These are phyloP conservation scores for Stephanodiscus minutulus DNA, from an alignment of 108 stramenopile genomes.

Conservation along the genomic window DNA sequence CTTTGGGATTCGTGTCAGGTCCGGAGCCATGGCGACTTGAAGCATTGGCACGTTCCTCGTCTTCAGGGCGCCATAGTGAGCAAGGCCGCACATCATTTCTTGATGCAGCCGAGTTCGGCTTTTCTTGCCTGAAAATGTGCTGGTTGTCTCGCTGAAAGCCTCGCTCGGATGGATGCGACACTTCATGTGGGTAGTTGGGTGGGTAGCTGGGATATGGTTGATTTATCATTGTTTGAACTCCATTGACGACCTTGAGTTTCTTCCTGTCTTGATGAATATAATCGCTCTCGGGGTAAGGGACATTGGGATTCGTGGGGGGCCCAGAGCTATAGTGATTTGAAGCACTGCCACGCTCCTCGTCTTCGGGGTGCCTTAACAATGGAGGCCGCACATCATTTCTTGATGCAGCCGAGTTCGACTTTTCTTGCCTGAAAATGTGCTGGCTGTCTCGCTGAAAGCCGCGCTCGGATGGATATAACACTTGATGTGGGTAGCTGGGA, in stretches of 20 bases:
- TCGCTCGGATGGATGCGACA: background rate
- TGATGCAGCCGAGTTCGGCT: background rate
- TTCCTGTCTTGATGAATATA: background rate
- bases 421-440: background rate
- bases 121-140: background rate
- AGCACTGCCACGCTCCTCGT: background rate
- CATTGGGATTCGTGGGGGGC: background rate
- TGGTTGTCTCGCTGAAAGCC: too few species aligned
- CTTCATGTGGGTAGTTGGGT: background rate
- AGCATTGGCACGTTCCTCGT: background rate
- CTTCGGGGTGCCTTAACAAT: background rate
- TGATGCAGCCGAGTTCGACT: background rate
- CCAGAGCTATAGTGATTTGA: background rate
- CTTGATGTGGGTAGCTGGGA: background rate
- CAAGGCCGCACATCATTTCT: background rate
- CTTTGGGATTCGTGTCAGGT: background rate
- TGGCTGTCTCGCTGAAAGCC: background rate
- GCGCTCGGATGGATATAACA: background rate
- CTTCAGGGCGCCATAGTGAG: background rate
- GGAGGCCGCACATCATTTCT: background rate
- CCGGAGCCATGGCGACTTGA: background rate
- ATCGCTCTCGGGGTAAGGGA: background rate
- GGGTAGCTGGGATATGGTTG: background rate
- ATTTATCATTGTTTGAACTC: too few species aligned
- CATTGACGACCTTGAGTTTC: too few species aligned